Conservation (phyloP, 805 yeast genomes). For the Maudiozyma bulderi region DNA sequence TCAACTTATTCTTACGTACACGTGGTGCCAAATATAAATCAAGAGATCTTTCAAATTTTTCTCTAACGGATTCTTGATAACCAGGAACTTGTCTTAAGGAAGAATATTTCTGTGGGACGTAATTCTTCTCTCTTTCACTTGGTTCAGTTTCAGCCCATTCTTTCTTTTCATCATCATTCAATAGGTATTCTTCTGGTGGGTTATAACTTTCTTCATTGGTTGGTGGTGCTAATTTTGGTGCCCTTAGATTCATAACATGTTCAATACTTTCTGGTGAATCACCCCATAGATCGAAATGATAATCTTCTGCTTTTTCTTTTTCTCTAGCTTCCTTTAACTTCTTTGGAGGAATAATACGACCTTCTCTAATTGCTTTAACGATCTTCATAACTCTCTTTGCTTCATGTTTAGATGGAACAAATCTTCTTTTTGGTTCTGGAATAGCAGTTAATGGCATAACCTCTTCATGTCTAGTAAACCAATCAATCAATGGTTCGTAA, state of each 20-base stretch:
- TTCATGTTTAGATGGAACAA: conserved; percentile 93
- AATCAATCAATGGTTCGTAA: conserved; percentile 87
- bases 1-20: conserved; percentile 79
- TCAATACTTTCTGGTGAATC: conserved; percentile 52
- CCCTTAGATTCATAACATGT: conserved; percentile 85
- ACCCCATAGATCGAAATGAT: conserved; percentile 77
- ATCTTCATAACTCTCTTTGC: conserved; percentile 94
- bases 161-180: conserved; percentile 66
- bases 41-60: conserved; percentile 85
- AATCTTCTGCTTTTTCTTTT: conserved; percentile 43
- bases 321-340: conserved; percentile 41
- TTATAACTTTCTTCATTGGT: conserved; percentile 93
- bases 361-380: conserved; percentile 93
- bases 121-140: conserved; percentile 67
- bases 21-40: conserved; percentile 95
- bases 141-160: conserved; percentile 65
- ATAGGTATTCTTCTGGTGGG: conserved; percentile 91
- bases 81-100: conserved; percentile 92
- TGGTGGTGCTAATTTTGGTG: conserved; percentile 94
- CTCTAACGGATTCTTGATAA: conserved; percentile 74
- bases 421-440: conserved; percentile 96
- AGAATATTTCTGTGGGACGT: conserved; percentile 69
- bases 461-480: conserved; percentile 83
- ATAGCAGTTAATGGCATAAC: conserved; percentile 85
- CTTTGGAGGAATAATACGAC: conserved; percentile 75